phyloP scores from a whole-genome alignment of 192 early-diverging fungal species.

The Spinellus fusiger region DNA sequence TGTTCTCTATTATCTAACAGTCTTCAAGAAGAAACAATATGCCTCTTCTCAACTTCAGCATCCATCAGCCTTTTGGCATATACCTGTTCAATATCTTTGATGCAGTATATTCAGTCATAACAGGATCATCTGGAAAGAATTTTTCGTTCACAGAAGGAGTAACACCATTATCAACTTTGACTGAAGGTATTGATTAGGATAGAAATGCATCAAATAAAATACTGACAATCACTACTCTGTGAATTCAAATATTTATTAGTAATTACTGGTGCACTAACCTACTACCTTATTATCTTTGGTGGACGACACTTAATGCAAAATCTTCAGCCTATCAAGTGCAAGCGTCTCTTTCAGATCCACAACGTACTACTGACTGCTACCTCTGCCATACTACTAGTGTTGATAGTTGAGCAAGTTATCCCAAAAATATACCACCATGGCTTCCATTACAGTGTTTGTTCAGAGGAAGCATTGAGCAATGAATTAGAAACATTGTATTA shows the following conservation, averaged over 20 bases:
- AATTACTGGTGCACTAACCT: slow-evolving; percentile 33
- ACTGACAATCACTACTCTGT: not conserved
- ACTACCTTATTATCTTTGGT: slow-evolving; percentile 74
- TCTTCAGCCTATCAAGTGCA: slow-evolving; percentile 62
- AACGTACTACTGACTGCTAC: slow-evolving; percentile 66
- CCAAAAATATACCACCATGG: slow-evolving; percentile 64
- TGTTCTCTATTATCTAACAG: no score
- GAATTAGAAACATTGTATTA: slow-evolving; percentile 77
- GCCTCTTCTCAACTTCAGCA: slow-evolving; percentile 18
- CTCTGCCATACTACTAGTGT: slow-evolving; percentile 58
- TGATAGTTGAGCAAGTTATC: slow-evolving; percentile 68
- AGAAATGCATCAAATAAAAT: not conserved
- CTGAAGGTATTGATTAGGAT: slow-evolving; percentile 34
- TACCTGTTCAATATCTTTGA: slow-evolving; percentile 42
- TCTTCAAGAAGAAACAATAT: no score
- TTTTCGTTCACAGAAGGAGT: slow-evolving; percentile 42
- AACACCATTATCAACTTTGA: slow-evolving; percentile 43
- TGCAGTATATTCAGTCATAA: slow-evolving; percentile 31
- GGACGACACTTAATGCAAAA: slow-evolving; percentile 62
- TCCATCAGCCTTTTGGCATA: slow-evolving; percentile 49
- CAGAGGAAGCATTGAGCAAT: slow-evolving; percentile 60
- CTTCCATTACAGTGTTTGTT: slow-evolving; percentile 64
- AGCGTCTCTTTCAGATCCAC: slow-evolving; percentile 68
- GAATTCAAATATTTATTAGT: not conserved
- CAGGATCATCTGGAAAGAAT: slow-evolving; percentile 35